These are phyloP conservation scores for Boletus barrowsii DNA, from an alignment of 768 basidiomycete species.

Conservation along the genomic window DNA sequence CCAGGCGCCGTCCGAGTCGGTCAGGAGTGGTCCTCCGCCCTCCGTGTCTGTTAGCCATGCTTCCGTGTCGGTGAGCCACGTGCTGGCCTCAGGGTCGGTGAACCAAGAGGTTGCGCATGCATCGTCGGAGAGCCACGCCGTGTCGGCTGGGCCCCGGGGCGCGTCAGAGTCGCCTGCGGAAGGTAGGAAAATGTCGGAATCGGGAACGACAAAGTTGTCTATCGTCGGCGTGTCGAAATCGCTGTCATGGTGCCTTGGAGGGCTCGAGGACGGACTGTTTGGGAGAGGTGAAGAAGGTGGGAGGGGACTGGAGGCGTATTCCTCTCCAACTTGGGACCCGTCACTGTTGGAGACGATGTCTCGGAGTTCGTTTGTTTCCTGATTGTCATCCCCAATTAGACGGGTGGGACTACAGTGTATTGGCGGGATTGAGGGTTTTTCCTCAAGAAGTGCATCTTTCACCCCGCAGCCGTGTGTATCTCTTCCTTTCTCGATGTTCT, in stretches of 20 bases:
- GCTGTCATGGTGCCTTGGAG: constrained; percentile 4
- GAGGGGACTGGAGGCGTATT: constrained; percentile 43
- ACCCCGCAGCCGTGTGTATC: constrained; percentile 32
- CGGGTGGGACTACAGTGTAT: constrained; percentile 13
- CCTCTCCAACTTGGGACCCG: constrained; percentile 23
- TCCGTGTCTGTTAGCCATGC: constrained; percentile 29
- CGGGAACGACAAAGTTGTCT: constrained; percentile 2
- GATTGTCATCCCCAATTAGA: not conserved
- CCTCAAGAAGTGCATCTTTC: constrained; percentile 39
- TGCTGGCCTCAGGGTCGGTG: constrained; percentile 15
- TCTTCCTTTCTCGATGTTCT: constrained; percentile 17
- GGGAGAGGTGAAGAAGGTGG: constrained; percentile 64
- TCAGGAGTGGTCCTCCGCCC: constrained; percentile 40
- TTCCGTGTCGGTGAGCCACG: constrained; percentile 29
- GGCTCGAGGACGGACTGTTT: constrained; percentile 44
- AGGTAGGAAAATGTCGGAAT: constrained; percentile 13
- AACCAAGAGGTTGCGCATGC: constrained; percentile 3
- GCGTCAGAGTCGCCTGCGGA: constrained; percentile 6
- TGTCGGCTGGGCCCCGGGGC: not conserved
- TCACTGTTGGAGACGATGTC: constrained; percentile 16
- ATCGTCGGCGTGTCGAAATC: constrained; percentile 19
- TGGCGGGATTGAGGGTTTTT: constrained; percentile 39
- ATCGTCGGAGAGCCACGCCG: constrained; percentile 15
- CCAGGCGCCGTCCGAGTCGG: constrained; percentile 37
- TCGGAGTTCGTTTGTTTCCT: constrained; percentile 2